Evolutionary conservation across 2,329 filamentous ascomycete species (phyloP).

Genomic region (Arthroderma sp.): DNA sequence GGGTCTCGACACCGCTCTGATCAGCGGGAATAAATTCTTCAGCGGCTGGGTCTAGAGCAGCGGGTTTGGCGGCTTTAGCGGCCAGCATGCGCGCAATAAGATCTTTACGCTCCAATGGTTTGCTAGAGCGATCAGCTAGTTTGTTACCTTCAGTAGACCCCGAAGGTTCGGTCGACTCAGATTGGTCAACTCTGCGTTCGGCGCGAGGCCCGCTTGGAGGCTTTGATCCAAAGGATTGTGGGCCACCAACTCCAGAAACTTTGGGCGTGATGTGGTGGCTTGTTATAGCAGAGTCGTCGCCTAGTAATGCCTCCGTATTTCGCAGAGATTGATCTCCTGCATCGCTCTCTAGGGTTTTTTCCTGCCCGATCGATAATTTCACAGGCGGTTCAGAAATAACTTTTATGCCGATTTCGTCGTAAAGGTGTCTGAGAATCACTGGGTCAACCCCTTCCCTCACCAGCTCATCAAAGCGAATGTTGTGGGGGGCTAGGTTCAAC

Average conservation of each 20-base stretch:
- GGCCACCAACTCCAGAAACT: too few species aligned
- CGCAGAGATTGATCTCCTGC: too few species aligned
- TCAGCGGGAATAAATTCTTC: neutral
- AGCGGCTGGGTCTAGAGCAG: neutral
- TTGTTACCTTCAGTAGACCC: too few species aligned
- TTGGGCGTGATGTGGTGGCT: too few species aligned
- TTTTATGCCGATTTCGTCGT: constrained; percentile 52
- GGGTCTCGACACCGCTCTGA: neutral
- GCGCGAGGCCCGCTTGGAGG: too few species aligned
- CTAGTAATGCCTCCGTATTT: too few species aligned
- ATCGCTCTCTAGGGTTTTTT: too few species aligned
- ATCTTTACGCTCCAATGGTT: constrained; percentile 55
- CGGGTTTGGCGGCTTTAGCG: constrained; percentile 50
- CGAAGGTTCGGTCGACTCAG: too few species aligned
- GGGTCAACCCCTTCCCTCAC: constrained; percentile 59
- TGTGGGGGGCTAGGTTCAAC: constrained; percentile 46
- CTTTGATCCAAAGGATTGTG: too few species aligned
- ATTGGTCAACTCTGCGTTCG: too few species aligned
- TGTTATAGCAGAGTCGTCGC: too few species aligned
- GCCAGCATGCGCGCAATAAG: constrained; percentile 64
- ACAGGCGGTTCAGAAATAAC: constrained; percentile 12
- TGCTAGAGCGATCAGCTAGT: constrained; percentile 12
- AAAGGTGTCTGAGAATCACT: constrained; percentile 49
- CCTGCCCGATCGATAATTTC: too few species aligned
- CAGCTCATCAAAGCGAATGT: constrained; percentile 61